A percentile compares a stretch with the other conserved stretches of the same genome.
phyloP scores from a whole-genome alignment of 140 eudicot genomes.

The Bidens hawaiensis region DNA sequence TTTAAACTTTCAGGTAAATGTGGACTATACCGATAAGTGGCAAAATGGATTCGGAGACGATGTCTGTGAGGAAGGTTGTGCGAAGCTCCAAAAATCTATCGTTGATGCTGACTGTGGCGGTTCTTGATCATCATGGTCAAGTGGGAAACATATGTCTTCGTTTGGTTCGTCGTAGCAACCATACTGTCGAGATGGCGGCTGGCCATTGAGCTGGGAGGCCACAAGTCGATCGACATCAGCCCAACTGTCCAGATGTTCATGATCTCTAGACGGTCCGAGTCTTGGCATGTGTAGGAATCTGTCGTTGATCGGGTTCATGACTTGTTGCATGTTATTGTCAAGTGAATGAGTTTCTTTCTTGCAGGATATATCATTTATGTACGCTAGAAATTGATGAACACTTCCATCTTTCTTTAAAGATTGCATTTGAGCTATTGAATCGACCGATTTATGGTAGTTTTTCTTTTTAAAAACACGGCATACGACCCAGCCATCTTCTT shows the following conservation, averaged over 20 bases:
- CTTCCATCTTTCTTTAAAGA: slow-evolving; percentile 24
- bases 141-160: slow-evolving; percentile 29
- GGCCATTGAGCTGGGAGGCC: slow-evolving; percentile 67
- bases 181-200: slow-evolving; percentile 15
- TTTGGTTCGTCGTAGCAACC: slow-evolving; percentile 21
- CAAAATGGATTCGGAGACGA: slow-evolving; percentile 48
- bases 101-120: slow-evolving; percentile 12
- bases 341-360: slow-evolving; percentile 36
- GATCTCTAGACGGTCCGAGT: slow-evolving; percentile 9
- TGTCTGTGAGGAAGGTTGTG: slow-evolving; percentile 41
- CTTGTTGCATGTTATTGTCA: slow-evolving; percentile 17
- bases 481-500: slow-evolving; percentile 61
- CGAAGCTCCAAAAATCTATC: slow-evolving; percentile 59
- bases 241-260: slow-evolving; percentile 41
- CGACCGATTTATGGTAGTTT: slow-evolving; percentile 34
- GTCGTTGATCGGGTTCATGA: slow-evolving; percentile 14
- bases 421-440: slow-evolving; percentile 23
- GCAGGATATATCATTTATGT: slow-evolving; percentile 47
- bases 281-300: slow-evolving; percentile 25
- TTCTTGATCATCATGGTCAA: slow-evolving; percentile 28
- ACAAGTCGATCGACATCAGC: slow-evolving; percentile 69
- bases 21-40: slow-evolving; percentile 45
- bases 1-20: slow-evolving; percentile 3
- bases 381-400: slow-evolving; percentile 49
- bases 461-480: slow-evolving; percentile 54